Evolutionary conservation across 257 asterid species (phyloP).

Genomic region (Capsicum baccatum): DNA sequence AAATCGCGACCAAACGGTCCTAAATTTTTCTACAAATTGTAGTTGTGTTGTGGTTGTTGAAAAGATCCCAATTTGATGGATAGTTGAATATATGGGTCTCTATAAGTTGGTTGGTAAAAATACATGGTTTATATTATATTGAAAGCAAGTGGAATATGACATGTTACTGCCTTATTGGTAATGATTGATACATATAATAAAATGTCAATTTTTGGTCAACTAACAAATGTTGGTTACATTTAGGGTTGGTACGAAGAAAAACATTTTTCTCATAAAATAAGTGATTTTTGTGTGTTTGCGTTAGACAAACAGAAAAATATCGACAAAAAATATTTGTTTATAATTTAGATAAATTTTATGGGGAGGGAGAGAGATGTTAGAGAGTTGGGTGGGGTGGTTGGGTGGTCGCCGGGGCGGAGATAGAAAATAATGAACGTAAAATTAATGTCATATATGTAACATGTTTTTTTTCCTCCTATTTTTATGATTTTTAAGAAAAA

Average conservation of each 20-base stretch:
- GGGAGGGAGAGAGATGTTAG: background rate
- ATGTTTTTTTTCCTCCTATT: background rate
- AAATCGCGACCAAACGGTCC: background rate
- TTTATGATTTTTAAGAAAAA: background rate
- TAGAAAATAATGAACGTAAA: background rate
- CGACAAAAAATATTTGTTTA: background rate
- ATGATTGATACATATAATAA: background rate
- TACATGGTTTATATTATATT: background rate
- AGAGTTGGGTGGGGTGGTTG: background rate
- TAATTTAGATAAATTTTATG: background rate
- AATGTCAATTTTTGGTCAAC: background rate
- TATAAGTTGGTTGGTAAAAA: constrained; percentile 12
- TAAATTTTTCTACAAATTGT: background rate
- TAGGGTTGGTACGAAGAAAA: background rate
- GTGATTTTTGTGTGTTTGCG: background rate
- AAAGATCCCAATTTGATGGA: background rate
- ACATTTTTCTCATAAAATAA: no score
- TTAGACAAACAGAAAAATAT: background rate
- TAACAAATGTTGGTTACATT: background rate
- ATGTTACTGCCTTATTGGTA: background rate
- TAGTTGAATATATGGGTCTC: background rate
- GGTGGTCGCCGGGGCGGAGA: no score
- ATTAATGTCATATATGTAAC: background rate
- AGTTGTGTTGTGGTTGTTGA: background rate
- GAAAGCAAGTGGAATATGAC: background rate